Conservation (phyloP, 164 flowering plant species). For the Malania oleifera region DNA sequence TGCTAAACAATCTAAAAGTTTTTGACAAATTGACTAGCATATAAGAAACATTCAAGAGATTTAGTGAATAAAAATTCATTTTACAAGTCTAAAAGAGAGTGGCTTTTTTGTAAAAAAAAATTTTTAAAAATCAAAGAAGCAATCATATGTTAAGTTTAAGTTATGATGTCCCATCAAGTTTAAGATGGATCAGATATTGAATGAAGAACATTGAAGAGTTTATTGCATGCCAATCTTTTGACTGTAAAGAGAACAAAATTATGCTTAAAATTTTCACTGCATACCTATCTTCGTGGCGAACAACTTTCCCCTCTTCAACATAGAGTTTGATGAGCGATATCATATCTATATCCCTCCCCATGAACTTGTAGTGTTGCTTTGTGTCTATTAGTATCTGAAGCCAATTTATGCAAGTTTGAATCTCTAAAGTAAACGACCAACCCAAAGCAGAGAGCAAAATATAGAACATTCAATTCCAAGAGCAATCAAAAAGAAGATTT, state of each 20-base stretch:
- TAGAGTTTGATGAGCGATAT: constrained; percentile 67
- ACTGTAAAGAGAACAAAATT: not conserved
- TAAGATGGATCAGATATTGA: too few species aligned
- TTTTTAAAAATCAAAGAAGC: too few species aligned
- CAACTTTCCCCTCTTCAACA: constrained; percentile 58
- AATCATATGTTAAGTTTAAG: too few species aligned
- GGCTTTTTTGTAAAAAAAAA: too few species aligned
- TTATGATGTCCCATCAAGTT: too few species aligned
- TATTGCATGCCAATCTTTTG: not conserved
- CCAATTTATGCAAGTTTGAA: not conserved
- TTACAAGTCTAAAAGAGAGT: too few species aligned
- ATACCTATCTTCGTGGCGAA: constrained; percentile 88
- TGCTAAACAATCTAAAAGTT: too few species aligned
- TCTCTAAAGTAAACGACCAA: not conserved
- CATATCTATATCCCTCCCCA: constrained; percentile 62
- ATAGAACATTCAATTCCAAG: not conserved
- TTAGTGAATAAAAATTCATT: too few species aligned
- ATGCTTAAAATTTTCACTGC: not conserved
- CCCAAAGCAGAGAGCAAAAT: not conserved
- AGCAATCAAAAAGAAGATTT: not conserved
- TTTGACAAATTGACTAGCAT: too few species aligned
- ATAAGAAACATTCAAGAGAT: too few species aligned
- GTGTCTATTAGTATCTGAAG: constrained; percentile 71
- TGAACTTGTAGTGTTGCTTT: constrained; percentile 77
- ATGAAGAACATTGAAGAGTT: too few species aligned